Conservation (phyloP, 352 stramenopile genomes). For the Globisporangium middletonii region DNA sequence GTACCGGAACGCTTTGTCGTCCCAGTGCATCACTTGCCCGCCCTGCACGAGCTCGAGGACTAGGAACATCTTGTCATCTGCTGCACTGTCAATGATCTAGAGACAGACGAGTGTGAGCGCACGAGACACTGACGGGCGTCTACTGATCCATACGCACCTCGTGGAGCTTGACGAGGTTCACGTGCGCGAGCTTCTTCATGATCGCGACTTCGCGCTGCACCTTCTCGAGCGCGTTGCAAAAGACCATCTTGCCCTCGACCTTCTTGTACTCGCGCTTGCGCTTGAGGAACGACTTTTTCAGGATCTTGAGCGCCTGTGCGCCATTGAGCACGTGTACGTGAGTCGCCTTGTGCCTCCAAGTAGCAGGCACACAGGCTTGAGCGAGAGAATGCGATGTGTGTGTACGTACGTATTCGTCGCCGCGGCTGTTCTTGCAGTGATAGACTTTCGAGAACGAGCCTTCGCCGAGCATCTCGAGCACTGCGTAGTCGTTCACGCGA, state of each 20-base stretch:
- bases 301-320: slow-evolving; percentile 69
- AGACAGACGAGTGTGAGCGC: neutral
- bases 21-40: slow-evolving; percentile 83
- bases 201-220: slow-evolving; percentile 77
- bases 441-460: slow-evolving; percentile 81
- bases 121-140: neutral
- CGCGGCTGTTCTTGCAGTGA: slow-evolving; percentile 39
- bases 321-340: too few species aligned
- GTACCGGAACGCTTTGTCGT: slow-evolving; percentile 68
- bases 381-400: neutral
- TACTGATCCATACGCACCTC: slow-evolving; percentile 22
- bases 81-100: slow-evolving; percentile 75
- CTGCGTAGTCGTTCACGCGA: slow-evolving; percentile 71
- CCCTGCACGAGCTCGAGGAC: slow-evolving; percentile 78
- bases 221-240: slow-evolving; percentile 77
- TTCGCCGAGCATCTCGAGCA: slow-evolving; percentile 57
- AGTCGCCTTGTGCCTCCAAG: too few species aligned
- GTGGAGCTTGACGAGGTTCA: slow-evolving; percentile 62
- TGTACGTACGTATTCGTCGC: slow-evolving; percentile 45
- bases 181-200: slow-evolving; percentile 77
- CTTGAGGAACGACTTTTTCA: slow-evolving; percentile 86
- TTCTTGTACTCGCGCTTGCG: slow-evolving; percentile 80
- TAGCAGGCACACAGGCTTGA: too few species aligned
- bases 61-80: slow-evolving; percentile 74
- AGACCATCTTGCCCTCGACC: slow-evolving; percentile 66